phyloP scores from a whole-genome alignment of 2,329 filamentous ascomycete genomes.

The Sporothrix phasma region DNA sequence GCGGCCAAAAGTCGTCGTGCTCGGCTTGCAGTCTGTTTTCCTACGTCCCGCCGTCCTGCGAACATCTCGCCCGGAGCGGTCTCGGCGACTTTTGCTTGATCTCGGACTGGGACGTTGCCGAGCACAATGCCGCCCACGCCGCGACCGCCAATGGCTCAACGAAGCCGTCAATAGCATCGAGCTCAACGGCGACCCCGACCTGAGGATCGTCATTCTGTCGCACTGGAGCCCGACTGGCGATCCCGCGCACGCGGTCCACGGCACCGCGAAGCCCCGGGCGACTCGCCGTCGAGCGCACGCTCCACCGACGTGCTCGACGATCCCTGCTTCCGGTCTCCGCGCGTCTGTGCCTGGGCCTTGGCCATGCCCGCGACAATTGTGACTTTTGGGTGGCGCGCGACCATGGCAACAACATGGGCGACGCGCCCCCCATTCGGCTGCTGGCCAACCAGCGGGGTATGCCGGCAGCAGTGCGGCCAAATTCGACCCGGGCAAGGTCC shows the following conservation, averaged over 20 bases:
- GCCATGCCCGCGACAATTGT: conserved; percentile 40
- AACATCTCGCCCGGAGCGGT: conserved; percentile 30
- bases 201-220: conserved; percentile 30
- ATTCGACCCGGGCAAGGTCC: conserved; percentile 26
- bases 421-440: conserved; percentile 23
- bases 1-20: conserved; percentile 21
- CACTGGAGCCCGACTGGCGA: conserved; percentile 35
- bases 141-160: conserved; percentile 38
- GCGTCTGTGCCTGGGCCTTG: conserved; percentile 37
- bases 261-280: conserved; percentile 22
- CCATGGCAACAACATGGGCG: neutral
- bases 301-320: conserved; percentile 31
- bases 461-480: conserved; percentile 27
- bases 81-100: conserved; percentile 43
- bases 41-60: conserved; percentile 29
- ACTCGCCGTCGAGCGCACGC: conserved; percentile 27
- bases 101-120: conserved; percentile 23
- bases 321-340: conserved; percentile 27
- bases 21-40: conserved; percentile 40
- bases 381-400: conserved; percentile 25
- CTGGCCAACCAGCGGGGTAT: conserved; percentile 23
- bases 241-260: conserved; percentile 26
- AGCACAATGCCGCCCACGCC: conserved; percentile 30
- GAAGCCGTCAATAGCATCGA: conserved; percentile 24
- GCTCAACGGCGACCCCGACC: conserved; percentile 14